phyloP scores from a whole-genome alignment of 2,329 filamentous ascomycete species.

The Fusarium guadeloupense region DNA sequence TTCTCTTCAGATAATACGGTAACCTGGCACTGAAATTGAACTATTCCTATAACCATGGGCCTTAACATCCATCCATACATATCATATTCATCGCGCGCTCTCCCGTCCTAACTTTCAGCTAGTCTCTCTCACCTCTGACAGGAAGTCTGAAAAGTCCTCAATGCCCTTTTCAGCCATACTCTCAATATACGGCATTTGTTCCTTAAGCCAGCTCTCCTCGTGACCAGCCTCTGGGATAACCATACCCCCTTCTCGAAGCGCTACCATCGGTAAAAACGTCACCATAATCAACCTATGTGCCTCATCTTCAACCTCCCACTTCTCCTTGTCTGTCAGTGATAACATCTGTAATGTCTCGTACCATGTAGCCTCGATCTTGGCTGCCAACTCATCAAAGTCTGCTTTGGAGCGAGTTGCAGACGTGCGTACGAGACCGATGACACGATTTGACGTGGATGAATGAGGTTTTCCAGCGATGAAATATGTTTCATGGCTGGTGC shows the following conservation, averaged over 20 bases:
- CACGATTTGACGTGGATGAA: conserved; percentile 13
- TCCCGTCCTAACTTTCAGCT: too few species aligned
- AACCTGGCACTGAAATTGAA: too few species aligned
- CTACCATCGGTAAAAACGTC: conserved; percentile 24
- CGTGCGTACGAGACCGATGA: conserved; percentile 27
- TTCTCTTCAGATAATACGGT: too few species aligned
- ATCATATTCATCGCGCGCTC: too few species aligned
- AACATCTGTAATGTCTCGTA: not conserved
- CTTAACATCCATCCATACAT: too few species aligned
- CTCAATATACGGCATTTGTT: conserved; percentile 20
- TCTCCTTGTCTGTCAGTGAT: not conserved
- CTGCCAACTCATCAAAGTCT: conserved; percentile 23
- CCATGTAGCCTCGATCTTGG: conserved; percentile 23
- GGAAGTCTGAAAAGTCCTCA: conserved; percentile 9
- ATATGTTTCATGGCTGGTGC: not conserved
- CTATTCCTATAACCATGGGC: too few species aligned
- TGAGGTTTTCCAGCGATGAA: conserved; percentile 25
- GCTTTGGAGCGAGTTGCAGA: conserved; percentile 11
- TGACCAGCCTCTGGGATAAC: conserved; percentile 30
- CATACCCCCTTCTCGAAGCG: conserved; percentile 34
- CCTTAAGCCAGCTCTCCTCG: conserved; percentile 23
- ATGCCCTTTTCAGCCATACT: conserved; percentile 21
- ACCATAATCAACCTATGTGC: conserved; percentile 20
- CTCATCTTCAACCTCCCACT: conserved; percentile 7
- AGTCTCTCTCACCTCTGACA: not conserved